phyloP scores from a whole-genome alignment of 495 filamentous ascomycete species.

The Cercophora samala region DNA sequence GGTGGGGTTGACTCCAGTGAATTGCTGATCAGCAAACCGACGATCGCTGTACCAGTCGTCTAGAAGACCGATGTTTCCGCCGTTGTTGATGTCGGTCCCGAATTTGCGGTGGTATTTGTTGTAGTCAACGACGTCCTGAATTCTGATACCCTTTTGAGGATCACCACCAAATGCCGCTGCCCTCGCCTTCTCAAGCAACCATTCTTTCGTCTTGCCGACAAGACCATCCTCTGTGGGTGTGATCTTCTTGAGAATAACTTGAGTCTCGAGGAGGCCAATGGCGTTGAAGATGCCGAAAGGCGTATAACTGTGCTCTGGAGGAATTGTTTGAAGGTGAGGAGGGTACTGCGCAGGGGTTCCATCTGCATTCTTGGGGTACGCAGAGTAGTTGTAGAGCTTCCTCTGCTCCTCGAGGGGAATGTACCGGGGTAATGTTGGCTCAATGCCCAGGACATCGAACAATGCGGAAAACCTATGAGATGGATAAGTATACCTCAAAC shows the following conservation, averaged over 20 bases:
- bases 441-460: conserved; percentile 37
- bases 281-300: conserved; percentile 33
- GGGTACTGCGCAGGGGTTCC: conserved; percentile 33
- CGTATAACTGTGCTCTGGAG: conserved; percentile 26
- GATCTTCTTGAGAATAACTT: conserved; percentile 36
- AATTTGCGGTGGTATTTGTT: conserved; percentile 37
- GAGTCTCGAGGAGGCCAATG: conserved; percentile 33
- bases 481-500: background rate
- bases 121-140: conserved; percentile 41
- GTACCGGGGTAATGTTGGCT: conserved; percentile 35
- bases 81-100: conserved; percentile 38
- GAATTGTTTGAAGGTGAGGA: conserved; percentile 35
- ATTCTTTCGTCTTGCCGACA: conserved; percentile 30
- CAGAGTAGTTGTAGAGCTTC: conserved; percentile 32
- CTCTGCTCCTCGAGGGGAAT: conserved; percentile 31
- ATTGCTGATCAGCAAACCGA: conserved; percentile 49
- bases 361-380: conserved; percentile 30
- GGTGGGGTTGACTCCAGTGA: conserved; percentile 50
- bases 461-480: conserved; percentile 32
- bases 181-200: conserved; percentile 28
- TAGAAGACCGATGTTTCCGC: conserved; percentile 43
- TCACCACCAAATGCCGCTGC: conserved; percentile 30
- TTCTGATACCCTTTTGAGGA: conserved; percentile 34
- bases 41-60: conserved; percentile 50
- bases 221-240: conserved; percentile 35